Conservation (phyloP, 805 yeast genomes). For the Nakazawaea holstii region DNA sequence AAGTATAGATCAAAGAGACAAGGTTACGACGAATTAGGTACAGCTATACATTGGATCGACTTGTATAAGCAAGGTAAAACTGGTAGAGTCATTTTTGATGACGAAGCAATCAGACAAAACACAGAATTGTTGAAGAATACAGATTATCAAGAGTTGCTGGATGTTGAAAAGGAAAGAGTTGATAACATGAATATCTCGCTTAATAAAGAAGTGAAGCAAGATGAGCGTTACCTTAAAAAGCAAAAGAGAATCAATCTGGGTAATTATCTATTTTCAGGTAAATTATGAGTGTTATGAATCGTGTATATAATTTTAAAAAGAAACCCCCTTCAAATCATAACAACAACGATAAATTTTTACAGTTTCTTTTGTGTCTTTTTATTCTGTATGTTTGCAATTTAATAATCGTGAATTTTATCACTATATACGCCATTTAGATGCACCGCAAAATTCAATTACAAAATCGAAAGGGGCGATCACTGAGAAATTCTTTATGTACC, state of each 20-base stretch:
- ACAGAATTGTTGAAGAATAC: conserved; percentile 8
- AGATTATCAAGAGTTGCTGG: conserved; percentile 9
- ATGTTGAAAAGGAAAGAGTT: conserved; percentile 15
- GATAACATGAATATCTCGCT: conserved; percentile 7
- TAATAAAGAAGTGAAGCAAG: neutral
- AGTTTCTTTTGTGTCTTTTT: too few species aligned
- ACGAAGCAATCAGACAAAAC: conserved; percentile 14
- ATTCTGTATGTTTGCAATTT: too few species aligned
- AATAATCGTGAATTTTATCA: too few species aligned
- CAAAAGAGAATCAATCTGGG: conserved; percentile 4
- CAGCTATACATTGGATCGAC: conserved; percentile 60
- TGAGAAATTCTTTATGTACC: too few species aligned
- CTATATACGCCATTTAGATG: too few species aligned
- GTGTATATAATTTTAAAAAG: neutral
- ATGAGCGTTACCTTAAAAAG: neutral
- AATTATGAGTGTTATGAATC: neutral
- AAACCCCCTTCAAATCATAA: neutral
- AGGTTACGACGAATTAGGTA: conserved; percentile 48
- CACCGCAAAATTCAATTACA: too few species aligned
- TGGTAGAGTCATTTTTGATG: conserved; percentile 27
- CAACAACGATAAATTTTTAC: too few species aligned
- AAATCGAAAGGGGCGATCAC: too few species aligned
- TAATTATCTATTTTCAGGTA: conserved; percentile 5
- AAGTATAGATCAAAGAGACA: conserved; percentile 21
- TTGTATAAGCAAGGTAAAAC: conserved; percentile 54